phyloP scores from a whole-genome alignment of 2,329 filamentous ascomycete species.

The Curvularia spicifera region DNA sequence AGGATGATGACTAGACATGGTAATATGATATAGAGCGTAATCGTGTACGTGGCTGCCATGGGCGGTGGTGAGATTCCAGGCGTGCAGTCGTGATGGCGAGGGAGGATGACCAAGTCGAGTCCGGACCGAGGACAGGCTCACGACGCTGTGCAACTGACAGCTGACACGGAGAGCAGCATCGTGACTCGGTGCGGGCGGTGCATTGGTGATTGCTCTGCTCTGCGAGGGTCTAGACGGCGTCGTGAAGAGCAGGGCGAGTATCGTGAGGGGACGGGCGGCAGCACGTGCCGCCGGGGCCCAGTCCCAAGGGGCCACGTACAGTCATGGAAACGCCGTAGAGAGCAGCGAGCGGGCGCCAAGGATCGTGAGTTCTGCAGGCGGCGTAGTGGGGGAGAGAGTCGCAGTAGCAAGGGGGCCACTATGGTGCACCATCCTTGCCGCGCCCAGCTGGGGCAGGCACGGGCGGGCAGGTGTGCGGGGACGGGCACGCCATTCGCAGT shows the following conservation, averaged over 20 bases:
- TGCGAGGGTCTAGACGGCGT: constrained; percentile 8
- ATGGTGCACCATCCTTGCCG: constrained; percentile 8
- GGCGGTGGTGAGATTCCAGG: neutral
- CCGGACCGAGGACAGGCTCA: constrained; percentile 7
- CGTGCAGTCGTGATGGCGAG: neutral
- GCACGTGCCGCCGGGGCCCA: constrained; percentile 40
- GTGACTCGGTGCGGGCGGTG: constrained; percentile 39
- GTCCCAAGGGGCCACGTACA: constrained; percentile 37
- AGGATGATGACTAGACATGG: constrained; percentile 17
- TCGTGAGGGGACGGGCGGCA: neutral
- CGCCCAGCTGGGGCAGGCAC: constrained; percentile 20
- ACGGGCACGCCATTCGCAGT: constrained; percentile 7
- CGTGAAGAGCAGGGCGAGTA: neutral
- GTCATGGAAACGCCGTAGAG: constrained; percentile 21
- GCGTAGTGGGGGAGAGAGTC: constrained; percentile 15
- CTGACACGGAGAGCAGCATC: constrained; percentile 18
- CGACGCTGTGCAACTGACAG: constrained; percentile 11
- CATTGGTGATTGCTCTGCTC: constrained; percentile 19
- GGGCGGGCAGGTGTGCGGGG: constrained; percentile 21
- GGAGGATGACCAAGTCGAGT: neutral
- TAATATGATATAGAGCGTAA: neutral
- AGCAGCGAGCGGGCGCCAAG: constrained; percentile 30
- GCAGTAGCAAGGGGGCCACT: constrained; percentile 7
- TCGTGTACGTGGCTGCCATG: neutral
- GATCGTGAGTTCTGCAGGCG: constrained; percentile 36